Evolutionary conservation across 306 rosid species (phyloP), one percentile per base, ranked within the genome.

Genomic region (Astragalus membranaceus): DNA sequence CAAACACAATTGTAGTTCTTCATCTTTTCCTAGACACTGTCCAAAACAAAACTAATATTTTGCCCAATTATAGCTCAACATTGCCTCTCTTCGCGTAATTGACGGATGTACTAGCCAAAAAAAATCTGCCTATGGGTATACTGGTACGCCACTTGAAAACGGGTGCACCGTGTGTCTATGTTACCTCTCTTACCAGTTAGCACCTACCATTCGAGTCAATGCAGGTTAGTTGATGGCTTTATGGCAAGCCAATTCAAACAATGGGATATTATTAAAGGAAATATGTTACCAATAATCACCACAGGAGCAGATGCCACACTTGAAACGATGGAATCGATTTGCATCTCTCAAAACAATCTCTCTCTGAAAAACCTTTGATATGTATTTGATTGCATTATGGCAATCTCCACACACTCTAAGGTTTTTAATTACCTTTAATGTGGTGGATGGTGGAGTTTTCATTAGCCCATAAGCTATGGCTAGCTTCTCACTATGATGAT

Each of bases 321-420:
- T 76, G 73, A 88, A 88, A 75, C 80, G 88, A 84, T 90, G 96
- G 79, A 86, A 90, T 10, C 96, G 79, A 77, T 88, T 85, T 44
- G 91, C 91, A 83, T 90, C 94, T 78, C 92, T 86, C 74, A 88
- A 39, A 52, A 88, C 88, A 49, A 91, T 85, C 66, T 91, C 89
- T 75, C 88, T 68, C 46, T 74, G 51, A 68, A 55, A 84, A 76
- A 84, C 84, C 73, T 84, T 87, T 0, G 87, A 80, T 57, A 88
- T 79, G 55, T 83, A 85, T 62, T 85, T 91, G 81, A 87, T 80
- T 58, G 97, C 92, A 75, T 62, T 91, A 50, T 87, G 96, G 75
- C 96, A 91, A 62, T 87, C 91, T 69, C 96, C 89, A 70, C 93
- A 88, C 13, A 91, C 91, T 77, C 91, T 76, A 8, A 87, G 89